Percentiles rank a stretch among this genome's conserved stretches.
These are phyloP conservation scores for Fraxinus greggii DNA, from an alignment of 305 asterid species.

Conservation along the genomic window DNA sequence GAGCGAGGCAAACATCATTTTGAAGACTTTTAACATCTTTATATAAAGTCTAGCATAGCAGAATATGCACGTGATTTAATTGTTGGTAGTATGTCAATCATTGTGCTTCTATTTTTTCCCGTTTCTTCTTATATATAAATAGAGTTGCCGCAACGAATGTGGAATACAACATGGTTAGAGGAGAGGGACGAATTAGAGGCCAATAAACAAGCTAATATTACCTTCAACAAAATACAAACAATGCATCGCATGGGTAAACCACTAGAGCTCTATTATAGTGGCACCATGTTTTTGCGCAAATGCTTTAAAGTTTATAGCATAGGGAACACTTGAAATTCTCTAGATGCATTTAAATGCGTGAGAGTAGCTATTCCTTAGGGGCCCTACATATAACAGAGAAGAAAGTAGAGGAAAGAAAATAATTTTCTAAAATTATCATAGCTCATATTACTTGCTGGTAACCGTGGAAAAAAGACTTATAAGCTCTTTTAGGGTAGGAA, in stretches of 20 bases:
- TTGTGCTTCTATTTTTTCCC: background rate
- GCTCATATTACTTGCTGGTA: background rate
- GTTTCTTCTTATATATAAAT: background rate
- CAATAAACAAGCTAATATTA: no score
- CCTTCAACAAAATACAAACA: no score
- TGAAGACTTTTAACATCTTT: background rate
- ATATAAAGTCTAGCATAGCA: background rate
- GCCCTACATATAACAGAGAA: background rate
- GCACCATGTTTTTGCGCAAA: background rate
- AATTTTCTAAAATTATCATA: background rate
- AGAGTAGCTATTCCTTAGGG: background rate
- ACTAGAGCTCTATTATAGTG: background rate
- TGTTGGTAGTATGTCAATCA: background rate
- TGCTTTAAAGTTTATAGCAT: background rate
- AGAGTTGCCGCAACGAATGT: conserved; percentile 61
- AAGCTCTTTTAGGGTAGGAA: background rate
- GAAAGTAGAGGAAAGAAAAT: background rate
- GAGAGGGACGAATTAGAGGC: conserved; percentile 32
- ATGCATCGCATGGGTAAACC: no score
- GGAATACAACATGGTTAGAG: conserved; percentile 64
- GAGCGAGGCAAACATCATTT: background rate
- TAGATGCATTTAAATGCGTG: background rate
- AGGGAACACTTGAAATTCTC: background rate
- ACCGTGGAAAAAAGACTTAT: background rate
- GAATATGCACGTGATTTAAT: no score